Percentiles rank a stretch among this genome's conserved stretches.
Evolutionary conservation across 202 grass and related monocot genomes (phyloP).

Genomic region (Panicum hallii): DNA sequence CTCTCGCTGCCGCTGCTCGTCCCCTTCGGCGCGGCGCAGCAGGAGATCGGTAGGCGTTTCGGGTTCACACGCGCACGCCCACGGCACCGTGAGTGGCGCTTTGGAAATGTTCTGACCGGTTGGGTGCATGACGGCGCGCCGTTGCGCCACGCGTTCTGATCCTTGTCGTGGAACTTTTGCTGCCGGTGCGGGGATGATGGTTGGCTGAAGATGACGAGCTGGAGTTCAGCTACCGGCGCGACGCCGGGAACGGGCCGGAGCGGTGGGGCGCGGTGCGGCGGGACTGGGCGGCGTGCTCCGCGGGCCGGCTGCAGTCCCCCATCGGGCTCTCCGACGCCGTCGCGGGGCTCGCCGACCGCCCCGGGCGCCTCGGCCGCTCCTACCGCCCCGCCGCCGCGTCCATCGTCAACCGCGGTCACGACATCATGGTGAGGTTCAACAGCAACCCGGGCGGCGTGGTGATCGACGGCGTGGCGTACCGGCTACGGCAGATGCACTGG

Average conservation of each 20-base stretch:
- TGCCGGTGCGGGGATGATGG: no score
- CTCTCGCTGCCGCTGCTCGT: background rate
- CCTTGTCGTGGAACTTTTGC: no score
- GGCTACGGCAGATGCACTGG: conserved; percentile 78
- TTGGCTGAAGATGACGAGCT: conserved; percentile 46
- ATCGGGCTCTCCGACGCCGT: conserved; percentile 35
- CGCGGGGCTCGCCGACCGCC: background rate
- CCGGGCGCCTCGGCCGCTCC: conserved; percentile 8
- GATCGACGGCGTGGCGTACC: conserved; percentile 51
- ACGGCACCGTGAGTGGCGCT: background rate
- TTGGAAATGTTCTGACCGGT: no score
- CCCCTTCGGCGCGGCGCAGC: conserved; percentile 42
- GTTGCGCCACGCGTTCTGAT: background rate
- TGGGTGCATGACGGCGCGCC: no score
- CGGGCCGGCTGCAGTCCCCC: conserved; percentile 54
- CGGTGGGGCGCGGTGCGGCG: conserved; percentile 52
- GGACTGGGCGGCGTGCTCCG: conserved; percentile 53
- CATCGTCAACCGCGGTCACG: conserved; percentile 69
- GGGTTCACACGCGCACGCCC: background rate
- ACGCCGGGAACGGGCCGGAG: conserved; percentile 45
- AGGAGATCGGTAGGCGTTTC: conserved; percentile 41
- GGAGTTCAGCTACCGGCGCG: conserved; percentile 55
- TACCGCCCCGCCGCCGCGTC: conserved; percentile 44
- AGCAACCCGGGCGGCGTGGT: conserved; percentile 51
- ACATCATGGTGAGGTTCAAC: conserved; percentile 65